Evolutionary conservation across 1,284 basidiomycete genomes (phyloP), one percentile per base, ranked within the genome.

Genomic region (Irpex sp.): DNA sequence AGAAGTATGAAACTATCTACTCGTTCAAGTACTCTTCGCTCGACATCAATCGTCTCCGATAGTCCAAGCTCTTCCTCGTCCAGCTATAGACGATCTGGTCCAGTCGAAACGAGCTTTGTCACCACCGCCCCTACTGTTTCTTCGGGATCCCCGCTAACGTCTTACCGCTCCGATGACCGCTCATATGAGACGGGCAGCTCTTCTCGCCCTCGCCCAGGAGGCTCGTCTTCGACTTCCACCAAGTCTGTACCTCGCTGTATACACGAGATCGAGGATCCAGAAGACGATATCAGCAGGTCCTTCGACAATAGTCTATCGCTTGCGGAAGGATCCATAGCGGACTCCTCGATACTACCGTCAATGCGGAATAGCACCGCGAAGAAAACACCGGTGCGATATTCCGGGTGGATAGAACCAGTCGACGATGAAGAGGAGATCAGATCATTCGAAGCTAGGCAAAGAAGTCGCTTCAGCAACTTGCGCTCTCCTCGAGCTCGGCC

Each of bases 351-450:
- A 8, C 21, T 26, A 1, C 13, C 36, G 2, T 51, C 46, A 15
- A 57, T 54, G 60, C 50, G 4, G 8, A 35, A 13, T 8, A 3
- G 2, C n/a, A 2, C 31, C n/a, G 5, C 4, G 26, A 36, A 36
- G 49, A 35, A 49, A 26, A 21, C 43, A 3, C 66, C 79, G 3
- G 77, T 87, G 15, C 81, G 85, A 17, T 78, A 82, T 62, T 69
- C 75, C 1, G 88, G 86, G 0, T 83, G 77, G 72, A 87, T 89
- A 53, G 74, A 79, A 31, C 72, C 74, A 5, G 83, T 83, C 7
- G 83, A 88, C 65, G 75, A 81, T 63, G 77, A 80, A 3, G 69
- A 72, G 7, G 84, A 87, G 66, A 66, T 87, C 8, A 71, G 77
- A 17, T 78, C 76, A 0, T 86, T 84, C 66, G 80, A 83, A 59